Base-by-base conservation (phyloP, 1,139 yeast genomes). In the Arxiozyma bovina region DNA sequence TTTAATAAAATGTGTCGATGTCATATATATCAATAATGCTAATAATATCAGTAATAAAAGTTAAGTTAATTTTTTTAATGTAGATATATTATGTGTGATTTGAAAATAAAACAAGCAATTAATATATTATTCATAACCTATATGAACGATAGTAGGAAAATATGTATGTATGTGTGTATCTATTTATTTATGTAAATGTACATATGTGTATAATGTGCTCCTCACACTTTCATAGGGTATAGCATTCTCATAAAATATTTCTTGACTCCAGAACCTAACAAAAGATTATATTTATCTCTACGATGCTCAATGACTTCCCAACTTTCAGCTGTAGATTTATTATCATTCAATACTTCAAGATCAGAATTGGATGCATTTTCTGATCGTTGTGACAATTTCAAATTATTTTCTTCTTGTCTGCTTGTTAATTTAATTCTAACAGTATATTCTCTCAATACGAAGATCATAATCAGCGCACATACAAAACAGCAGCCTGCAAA, bases 401-500 rank as follows among this genome's bases (percentile, higher is more conserved):
- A 52, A 23, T 55, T 53, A 44, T 40, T 54, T 25, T 54, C 54
- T 27, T 48, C 56, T 42, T 55, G 58, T 25, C 59, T 58, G 20
- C 58, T 60, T 4, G 51, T 46, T 7, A 61, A 45, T 52, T 71
- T 69, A 48, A 64, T 58, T 59, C 67, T 66, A 44, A 71, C 75
- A 55, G 70, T 71, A 63, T 70, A 68, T 57, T 77, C 79, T 60
- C 82, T 69, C 20, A 75, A 63, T 1, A 74, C 69, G 17, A 74
- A 47, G 43, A 72, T 60, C 53, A 67, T 51, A 17, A 67, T 2
- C 23, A 66, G 62, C 8, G 77, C 74, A 18, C 69, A 71, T 15
- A 77, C 58, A 57, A 77, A 77, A 49, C 78, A 68, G 27, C 71
- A 61, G 1, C 86, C 87, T 8, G 81, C 78, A 62, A 82, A 81